phyloP scores from a whole-genome alignment of 352 stramenopile genomes.

The Phytophthora cryptogea region DNA sequence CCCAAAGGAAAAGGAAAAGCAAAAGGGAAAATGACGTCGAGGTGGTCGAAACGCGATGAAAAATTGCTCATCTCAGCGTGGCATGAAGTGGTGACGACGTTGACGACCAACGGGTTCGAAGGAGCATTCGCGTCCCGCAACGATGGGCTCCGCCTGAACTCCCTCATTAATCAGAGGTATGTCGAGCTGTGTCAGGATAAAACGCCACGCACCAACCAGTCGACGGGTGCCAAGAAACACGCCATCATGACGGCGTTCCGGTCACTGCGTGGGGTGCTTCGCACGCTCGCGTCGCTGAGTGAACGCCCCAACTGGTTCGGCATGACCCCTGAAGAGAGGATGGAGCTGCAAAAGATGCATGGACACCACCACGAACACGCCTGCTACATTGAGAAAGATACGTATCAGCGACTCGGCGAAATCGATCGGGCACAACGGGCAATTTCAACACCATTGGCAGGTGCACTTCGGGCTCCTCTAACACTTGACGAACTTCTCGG shows the following conservation, averaged over 20 bases:
- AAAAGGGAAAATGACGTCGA: slow-evolving; percentile 25
- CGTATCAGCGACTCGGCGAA: slow-evolving; percentile 31
- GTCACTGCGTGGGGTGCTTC: slow-evolving; percentile 33
- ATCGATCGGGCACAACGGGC: slow-evolving; percentile 34
- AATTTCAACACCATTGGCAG: slow-evolving; percentile 20
- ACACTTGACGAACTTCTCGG: slow-evolving; percentile 26
- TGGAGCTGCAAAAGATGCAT: slow-evolving; percentile 39
- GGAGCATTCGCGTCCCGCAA: slow-evolving; percentile 34
- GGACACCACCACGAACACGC: slow-evolving; percentile 40
- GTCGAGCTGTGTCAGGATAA: slow-evolving; percentile 29
- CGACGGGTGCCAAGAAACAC: slow-evolving; percentile 38
- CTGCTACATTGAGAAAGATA: slow-evolving; percentile 39
- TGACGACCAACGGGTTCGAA: slow-evolving; percentile 25
- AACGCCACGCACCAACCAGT: slow-evolving; percentile 34
- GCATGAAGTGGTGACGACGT: slow-evolving; percentile 35
- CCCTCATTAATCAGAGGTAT: slow-evolving; percentile 43
- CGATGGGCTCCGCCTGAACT: slow-evolving; percentile 33
- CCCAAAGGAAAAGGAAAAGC: slow-evolving; percentile 34
- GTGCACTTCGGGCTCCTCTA: slow-evolving; percentile 24
- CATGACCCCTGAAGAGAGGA: slow-evolving; percentile 38
- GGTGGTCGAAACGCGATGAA: slow-evolving; percentile 39
- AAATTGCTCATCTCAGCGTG: slow-evolving; percentile 33
- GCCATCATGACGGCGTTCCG: slow-evolving; percentile 40
- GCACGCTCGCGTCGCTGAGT: slow-evolving; percentile 32
- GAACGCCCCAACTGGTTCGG: slow-evolving; percentile 45